A percentile compares a stretch with the other conserved stretches of the same genome.
Conservation (phyloP, 2,329 filamentous ascomycete genomes). For the Neurospora sp. region DNA sequence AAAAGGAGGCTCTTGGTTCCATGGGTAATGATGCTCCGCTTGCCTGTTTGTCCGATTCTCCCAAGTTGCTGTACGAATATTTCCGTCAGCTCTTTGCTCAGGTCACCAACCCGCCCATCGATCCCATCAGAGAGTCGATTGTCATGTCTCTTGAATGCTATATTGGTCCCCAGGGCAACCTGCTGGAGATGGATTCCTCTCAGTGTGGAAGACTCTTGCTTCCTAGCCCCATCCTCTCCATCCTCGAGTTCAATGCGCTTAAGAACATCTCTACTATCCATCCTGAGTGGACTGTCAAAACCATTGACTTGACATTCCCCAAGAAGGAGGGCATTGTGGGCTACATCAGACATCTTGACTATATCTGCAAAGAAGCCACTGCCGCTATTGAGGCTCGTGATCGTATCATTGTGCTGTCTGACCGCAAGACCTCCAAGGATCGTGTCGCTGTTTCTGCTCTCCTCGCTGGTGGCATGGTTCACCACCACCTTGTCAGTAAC, state of each 20-base stretch:
- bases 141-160: conserved; percentile 98
- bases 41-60: conserved; percentile 81
- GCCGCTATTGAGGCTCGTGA: conserved; percentile 75
- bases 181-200: conserved; percentile 83
- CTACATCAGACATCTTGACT: conserved; percentile 78
- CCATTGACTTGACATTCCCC: conserved; percentile 86
- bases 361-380: conserved; percentile 76
- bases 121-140: conserved; percentile 92
- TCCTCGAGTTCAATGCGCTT: conserved; percentile 82
- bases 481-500: conserved; percentile 91
- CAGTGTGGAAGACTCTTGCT: conserved; percentile 82
- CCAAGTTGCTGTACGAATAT: conserved; percentile 86
- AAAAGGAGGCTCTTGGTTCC: conserved; percentile 91
- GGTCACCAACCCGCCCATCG: conserved; percentile 95
- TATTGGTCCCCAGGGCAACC: conserved; percentile 88
- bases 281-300: conserved; percentile 76
- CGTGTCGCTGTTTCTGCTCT: conserved; percentile 79
- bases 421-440: conserved; percentile 73
- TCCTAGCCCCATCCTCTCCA: conserved; percentile 79
- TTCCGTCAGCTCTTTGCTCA: conserved; percentile 97
- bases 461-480: conserved; percentile 83
- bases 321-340: conserved; percentile 75
- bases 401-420: conserved; percentile 80
- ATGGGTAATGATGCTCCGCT: conserved; percentile 97
- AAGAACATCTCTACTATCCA: conserved; percentile 65